Evolutionary conservation across 371 early-diverging fungal genomes (phyloP).

Genomic region (Mucor circinelloides): DNA sequence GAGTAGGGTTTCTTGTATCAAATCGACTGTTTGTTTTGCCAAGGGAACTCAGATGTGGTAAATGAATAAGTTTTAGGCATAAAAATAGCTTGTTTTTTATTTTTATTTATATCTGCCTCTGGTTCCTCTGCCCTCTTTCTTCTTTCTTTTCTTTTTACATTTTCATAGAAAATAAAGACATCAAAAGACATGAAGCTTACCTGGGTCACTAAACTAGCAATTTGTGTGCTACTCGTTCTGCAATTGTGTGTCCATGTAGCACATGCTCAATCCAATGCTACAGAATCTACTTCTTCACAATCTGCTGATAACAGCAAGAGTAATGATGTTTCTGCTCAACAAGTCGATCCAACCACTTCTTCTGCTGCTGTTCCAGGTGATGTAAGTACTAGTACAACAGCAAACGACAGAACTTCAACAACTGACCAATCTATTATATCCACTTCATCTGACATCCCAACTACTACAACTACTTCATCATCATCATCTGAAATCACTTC

Average conservation of each 20-base stretch:
- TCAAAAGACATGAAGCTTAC: background rate
- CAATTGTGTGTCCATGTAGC: constrained; percentile 12
- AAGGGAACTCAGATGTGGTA: constrained; percentile 10
- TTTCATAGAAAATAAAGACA: background rate
- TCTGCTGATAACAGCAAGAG: background rate
- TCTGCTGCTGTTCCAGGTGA: background rate
- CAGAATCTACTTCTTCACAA: background rate
- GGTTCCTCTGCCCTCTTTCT: background rate
- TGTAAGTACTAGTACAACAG: constrained; percentile 7
- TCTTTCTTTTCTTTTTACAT: background rate
- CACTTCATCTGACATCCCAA: background rate
- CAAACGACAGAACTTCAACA: background rate
- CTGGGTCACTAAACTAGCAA: constrained; percentile 4
- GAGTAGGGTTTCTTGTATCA: background rate
- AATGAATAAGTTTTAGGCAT: background rate
- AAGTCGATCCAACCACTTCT: background rate
- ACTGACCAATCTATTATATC: background rate
- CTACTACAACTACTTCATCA: no score
- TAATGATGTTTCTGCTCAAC: background rate
- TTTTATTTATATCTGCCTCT: constrained; percentile 1
- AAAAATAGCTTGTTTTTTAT: constrained; percentile 13
- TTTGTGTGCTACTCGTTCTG: constrained; percentile 16
- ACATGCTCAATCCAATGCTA: constrained; percentile 12
- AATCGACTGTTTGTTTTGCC: constrained; percentile 8
- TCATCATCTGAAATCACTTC: background rate